Evolutionary conservation across 192 early-diverging fungal species (phyloP), one percentile per base, ranked within the genome.

Genomic region (Bifiguratus adelaidae): DNA sequence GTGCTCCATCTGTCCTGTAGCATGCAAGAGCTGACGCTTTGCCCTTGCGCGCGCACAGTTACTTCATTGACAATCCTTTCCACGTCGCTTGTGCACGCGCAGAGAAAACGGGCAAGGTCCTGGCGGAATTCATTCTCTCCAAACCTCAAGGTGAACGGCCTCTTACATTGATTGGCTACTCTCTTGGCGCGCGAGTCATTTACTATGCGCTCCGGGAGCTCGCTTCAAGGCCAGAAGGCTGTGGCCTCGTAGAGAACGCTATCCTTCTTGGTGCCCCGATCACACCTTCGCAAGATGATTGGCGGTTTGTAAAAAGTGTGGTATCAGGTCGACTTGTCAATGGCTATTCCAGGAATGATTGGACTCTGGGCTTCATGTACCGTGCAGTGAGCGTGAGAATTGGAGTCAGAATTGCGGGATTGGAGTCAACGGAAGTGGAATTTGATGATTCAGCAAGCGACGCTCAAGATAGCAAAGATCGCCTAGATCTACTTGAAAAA

Each of bases 51-150:
- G 80, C 88, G 42, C 57, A 86, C 4, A 81, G 83, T 0, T 89
- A 90, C 48, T 50, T 91, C 36, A 72, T 95, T 18, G 91, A 95
- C 58, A 92, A 95, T 50, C 89, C 91, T 6, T 95, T 90, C 89
- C 74, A 74, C 13, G 78, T 78, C 43, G 81, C 74, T 15, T 69
- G 89, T 41, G 80, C 80, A 55, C 73, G 81, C 13, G 79, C 86
- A 18, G 61, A 73, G 34, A 72, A 82, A 35, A 89, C 91, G 2
- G 92, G 92, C 0, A 70, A 88, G 30, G 71, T 95, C 3, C 65
- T 97, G 29, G 94, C 94, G 2, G 94, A 97, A 35, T 73, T 85
- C 3, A 56, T 97, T 9, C 72, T 91, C 36, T 80, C 79, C 49
- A 74, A 82, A 3, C 82, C 81, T 24, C 85, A 91, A 49, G 86